Conservation (phyloP, 352 stramenopile species). For the Peronosclerospora sorghi region DNA sequence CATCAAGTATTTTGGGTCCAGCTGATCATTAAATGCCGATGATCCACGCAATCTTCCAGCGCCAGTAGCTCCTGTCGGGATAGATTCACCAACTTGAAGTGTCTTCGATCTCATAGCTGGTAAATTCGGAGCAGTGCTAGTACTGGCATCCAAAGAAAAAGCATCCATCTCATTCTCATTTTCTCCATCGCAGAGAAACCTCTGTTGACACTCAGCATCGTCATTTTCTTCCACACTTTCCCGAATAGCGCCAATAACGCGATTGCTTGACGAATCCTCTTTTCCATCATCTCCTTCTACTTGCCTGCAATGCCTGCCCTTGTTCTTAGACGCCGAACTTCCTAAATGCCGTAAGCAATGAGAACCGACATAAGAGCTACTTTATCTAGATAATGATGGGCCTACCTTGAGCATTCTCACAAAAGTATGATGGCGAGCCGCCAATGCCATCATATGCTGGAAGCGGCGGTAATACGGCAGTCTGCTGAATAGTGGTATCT, state of each 20-base stretch:
- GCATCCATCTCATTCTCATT: slow-evolving; percentile 12
- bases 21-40: slow-evolving; percentile 2
- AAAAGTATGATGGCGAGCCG: slow-evolving; percentile 72
- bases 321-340: slow-evolving; percentile 1
- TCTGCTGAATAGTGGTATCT: slow-evolving; percentile 7
- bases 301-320: slow-evolving; percentile 7
- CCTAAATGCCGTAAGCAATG: slow-evolving; percentile 1
- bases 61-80: no score
- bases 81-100: slow-evolving; percentile 5
- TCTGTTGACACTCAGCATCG: slow-evolving; percentile 1
- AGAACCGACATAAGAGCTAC: slow-evolving; percentile 13
- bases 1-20: slow-evolving; percentile 71
- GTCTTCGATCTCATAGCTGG: slow-evolving; percentile 1
- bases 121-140: background rate
- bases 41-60: no score
- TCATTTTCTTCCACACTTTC: slow-evolving; percentile 21
- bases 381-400: no score
- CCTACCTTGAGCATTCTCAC: slow-evolving; percentile 35
- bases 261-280: slow-evolving; percentile 9
- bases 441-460: slow-evolving; percentile 74
- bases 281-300: slow-evolving; percentile 19
- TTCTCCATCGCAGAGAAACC: slow-evolving; percentile 1
- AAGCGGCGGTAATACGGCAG: slow-evolving; percentile 38
- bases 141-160: slow-evolving; percentile 20
- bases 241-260: slow-evolving; percentile 12